Base-by-base conservation (phyloP, 352 stramenopile species). In the Phytophthora citrophthora region DNA sequence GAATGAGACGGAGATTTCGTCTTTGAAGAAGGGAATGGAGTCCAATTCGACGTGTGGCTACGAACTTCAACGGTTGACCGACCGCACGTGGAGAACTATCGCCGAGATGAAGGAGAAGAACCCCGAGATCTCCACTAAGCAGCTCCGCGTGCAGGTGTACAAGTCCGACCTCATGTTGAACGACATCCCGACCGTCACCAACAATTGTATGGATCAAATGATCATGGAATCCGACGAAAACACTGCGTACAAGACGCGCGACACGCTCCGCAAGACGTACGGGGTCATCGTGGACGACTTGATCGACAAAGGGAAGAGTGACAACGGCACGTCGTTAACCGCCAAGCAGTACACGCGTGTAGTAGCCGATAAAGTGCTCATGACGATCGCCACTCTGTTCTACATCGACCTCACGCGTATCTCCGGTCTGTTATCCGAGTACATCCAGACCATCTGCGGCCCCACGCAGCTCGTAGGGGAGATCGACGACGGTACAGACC, bases 401-500 rank as follows among this genome's bases (percentile, higher is more conserved):
- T 74, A 67, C 56, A 43, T 77, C 36, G 69, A 77, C 26, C 43
- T 70, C 16, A 77, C 69, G 34, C 64, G 69, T 44, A 67, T 77
- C 44, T 64, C 64, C 4, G 64, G 59, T 26, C 9, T 72, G 39
- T 12, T 74, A 8, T 65, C 69, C 39, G 69, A 77, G 56, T 77
- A 66, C 31, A 77, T 77, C 39, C 45, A 77, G 40, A 54, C 32
- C 2, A 72, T 76, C 29, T 76, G 68, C 23, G 68, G 68, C 4
- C 68, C 62, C 7, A 76, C 68, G 23, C 57, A 76, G 36, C 34
- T 76, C 15, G 12, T 76, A 4, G 68, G 68, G 1, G 72, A 84
- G 41, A 71, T 84, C 29, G 77, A 84, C 39, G 75, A 88, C 41
- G 79, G 79, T 4, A 68, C 68, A 0, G 54, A 81, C 2, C 63